Conservation (phyloP, 371 early-diverging fungal species). For the Mucor velutinosus region DNA sequence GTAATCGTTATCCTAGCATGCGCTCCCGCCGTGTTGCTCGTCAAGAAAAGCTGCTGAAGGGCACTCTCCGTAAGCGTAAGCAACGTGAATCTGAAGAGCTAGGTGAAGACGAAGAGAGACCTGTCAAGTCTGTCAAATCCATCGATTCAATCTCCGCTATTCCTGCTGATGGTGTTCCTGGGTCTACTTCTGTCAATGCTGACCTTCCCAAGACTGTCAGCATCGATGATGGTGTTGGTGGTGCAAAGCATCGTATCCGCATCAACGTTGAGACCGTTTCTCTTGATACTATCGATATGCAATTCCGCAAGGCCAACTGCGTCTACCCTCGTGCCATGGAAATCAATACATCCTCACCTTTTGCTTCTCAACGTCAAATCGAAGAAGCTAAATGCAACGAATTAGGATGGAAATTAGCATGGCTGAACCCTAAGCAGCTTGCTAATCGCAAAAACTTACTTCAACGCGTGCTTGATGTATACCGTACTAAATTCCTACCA, state of each 20-base stretch:
- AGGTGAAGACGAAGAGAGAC: background rate
- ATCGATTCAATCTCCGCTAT: background rate
- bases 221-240: constrained; percentile 26
- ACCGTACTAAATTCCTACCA: constrained; percentile 45
- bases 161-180: background rate
- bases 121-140: background rate
- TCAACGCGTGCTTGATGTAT: constrained; percentile 51
- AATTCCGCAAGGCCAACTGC: constrained; percentile 46
- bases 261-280: constrained; percentile 52
- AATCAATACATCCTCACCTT: constrained; percentile 27
- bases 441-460: constrained; percentile 47
- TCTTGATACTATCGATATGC: constrained; percentile 39
- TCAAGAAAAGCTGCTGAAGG: constrained; percentile 70
- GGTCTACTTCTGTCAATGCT: background rate
- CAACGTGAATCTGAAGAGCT: constrained; percentile 26
- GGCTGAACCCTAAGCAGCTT: constrained; percentile 53
- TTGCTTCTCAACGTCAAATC: constrained; percentile 38
- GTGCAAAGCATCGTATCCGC: constrained; percentile 33
- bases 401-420: constrained; percentile 54
- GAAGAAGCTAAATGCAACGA: constrained; percentile 52
- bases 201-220: constrained; percentile 31
- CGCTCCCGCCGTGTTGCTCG: constrained; percentile 79
- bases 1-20: constrained; percentile 81
- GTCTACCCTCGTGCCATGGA: constrained; percentile 52
- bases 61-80: constrained; percentile 45